Base-by-base conservation (phyloP, 2,329 filamentous ascomycete species). In the Diaporthe aspalathi region DNA sequence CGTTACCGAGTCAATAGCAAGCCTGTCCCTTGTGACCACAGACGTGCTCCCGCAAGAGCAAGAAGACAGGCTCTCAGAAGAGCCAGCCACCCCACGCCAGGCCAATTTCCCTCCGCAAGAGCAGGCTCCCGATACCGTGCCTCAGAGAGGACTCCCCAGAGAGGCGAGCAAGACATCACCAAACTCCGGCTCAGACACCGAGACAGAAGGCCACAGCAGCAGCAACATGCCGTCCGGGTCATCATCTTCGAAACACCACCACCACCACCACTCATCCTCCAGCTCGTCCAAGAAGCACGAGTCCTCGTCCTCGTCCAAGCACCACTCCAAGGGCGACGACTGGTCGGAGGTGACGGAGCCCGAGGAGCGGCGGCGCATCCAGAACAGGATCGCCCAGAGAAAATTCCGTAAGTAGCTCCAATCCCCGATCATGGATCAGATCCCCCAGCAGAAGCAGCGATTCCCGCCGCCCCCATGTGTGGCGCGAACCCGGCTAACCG, bases 381-480 rank as follows among this genome's bases (percentile, higher is more conserved):
- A 94, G 79, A 94, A 94, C 78, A 88, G 91, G 68, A 88, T 94
- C 73, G 92, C 92, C 2, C 92, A 94, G 77, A 86, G 92, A 75
- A 93, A 93, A 76, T 94, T 93, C 75, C 87, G 92, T 94, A 86
- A 77, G 91, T 83, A 24, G 76, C 17, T 7, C 27, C 11, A 7
- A 5, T 22, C 40, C 12, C 12, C 16, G 11, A 53, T 56, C 32
- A 20, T 12, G 6, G 16, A 27, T 27, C 5, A 35, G 7, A 8
- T 32, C 7, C 35, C 35, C 11, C 14, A 40, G 16, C 17, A 32
- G 22, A n/a, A 43, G 16, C 17, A 24, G 12, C 16, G 29, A 29
- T 22, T 27, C 20, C 14, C n/a, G n/a, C n/a, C n/a, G n/a, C n/a
- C n/a, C n/a, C n/a, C n/a, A n/a, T n/a, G n/a, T n/a, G 16, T 2